Conservation (phyloP, 2,329 filamentous ascomycete genomes). For the Diaporthe humulicola region DNA sequence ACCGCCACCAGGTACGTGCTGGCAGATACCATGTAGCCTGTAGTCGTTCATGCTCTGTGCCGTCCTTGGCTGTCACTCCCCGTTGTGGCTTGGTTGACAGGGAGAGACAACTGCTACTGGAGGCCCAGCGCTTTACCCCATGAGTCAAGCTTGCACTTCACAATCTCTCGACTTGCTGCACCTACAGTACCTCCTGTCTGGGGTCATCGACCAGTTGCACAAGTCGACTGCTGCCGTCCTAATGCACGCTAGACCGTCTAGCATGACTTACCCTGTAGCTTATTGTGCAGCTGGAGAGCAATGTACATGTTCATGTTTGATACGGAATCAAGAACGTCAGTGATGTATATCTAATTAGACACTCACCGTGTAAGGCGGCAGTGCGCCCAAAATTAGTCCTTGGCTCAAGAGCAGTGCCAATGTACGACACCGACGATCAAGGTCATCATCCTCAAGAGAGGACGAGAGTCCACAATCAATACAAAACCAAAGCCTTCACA, state of each 20-base stretch:
- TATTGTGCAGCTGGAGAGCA: no score
- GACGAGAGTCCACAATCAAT: not conserved
- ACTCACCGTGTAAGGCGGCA: not conserved
- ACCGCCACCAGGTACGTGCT: not conserved
- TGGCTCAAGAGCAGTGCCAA: not conserved
- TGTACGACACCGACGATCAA: not conserved
- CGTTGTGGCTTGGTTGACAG: not conserved
- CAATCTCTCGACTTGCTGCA: slow-evolving; percentile 10
- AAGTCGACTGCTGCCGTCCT: not conserved
- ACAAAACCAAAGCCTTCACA: not conserved
- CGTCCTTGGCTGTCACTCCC: not conserved
- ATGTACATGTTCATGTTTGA: not conserved
- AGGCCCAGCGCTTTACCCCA: slow-evolving; percentile 11
- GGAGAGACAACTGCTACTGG: not conserved
- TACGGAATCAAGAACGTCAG: not conserved
- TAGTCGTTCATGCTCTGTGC: not conserved
- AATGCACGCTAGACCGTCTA: not conserved
- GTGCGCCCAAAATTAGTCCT: not conserved
- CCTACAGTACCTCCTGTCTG: not conserved
- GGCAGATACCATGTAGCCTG: not conserved
- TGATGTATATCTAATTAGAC: not conserved
- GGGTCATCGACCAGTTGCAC: not conserved
- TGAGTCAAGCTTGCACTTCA: slow-evolving; percentile 7
- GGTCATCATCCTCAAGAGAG: not conserved
- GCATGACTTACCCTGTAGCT: not conserved